Conservation (phyloP, 805 yeast species). For the Candida broadrunensis region DNA sequence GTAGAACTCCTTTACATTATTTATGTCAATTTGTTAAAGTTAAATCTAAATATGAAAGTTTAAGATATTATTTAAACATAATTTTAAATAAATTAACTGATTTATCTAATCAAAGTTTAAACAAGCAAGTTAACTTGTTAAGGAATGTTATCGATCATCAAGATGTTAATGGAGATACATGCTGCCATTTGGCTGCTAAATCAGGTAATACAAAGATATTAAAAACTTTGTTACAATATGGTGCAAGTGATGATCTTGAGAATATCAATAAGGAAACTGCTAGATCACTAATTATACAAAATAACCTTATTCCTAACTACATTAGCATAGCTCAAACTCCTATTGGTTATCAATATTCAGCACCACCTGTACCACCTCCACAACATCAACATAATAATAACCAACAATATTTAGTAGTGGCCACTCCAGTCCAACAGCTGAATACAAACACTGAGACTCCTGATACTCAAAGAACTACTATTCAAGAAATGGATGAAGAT, state of each 20-base stretch:
- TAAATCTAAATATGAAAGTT: slow-evolving; percentile 69
- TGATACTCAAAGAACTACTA: slow-evolving; percentile 43
- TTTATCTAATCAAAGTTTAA: slow-evolving; percentile 25
- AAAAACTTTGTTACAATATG: slow-evolving; percentile 77
- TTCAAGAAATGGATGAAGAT: slow-evolving; percentile 40
- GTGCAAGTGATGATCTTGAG: slow-evolving; percentile 61
- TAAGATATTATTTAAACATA: slow-evolving; percentile 77
- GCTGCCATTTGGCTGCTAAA: slow-evolving; percentile 72
- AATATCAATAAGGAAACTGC: slow-evolving; percentile 44
- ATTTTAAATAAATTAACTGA: slow-evolving; percentile 69
- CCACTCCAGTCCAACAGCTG: slow-evolving; percentile 27
- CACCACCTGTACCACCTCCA: not conserved
- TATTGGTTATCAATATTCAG: not conserved
- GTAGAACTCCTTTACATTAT: slow-evolving; percentile 82
- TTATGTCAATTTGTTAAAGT: slow-evolving; percentile 68
- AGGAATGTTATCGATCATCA: slow-evolving; percentile 67
- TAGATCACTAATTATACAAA: slow-evolving; percentile 39
- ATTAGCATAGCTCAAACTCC: not conserved
- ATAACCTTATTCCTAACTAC: slow-evolving; percentile 21
- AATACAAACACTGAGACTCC: slow-evolving; percentile 33
- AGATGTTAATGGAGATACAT: slow-evolving; percentile 83
- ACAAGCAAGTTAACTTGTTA: slow-evolving; percentile 57
- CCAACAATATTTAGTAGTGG: slow-evolving; percentile 11
- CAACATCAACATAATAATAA: slow-evolving; percentile 7
- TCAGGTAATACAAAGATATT: slow-evolving; percentile 70